Percentiles rank a stretch among this genome's conserved stretches.
Evolutionary conservation across 1,284 basidiomycete species (phyloP).

Genomic region (Microbotryum intermedium): DNA sequence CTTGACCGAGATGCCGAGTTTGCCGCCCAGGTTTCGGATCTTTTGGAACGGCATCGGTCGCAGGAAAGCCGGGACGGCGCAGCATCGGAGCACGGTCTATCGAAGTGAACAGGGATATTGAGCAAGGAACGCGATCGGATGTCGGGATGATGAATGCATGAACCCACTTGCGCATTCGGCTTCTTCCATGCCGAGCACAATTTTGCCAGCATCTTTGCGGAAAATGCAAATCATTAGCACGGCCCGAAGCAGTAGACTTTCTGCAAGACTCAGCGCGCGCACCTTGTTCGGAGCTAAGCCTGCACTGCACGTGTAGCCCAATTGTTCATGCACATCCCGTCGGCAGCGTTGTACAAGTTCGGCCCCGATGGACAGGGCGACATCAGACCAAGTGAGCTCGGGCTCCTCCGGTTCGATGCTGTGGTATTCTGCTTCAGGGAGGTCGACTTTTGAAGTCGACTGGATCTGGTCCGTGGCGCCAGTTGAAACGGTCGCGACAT

Average conservation of each 20-base stretch:
- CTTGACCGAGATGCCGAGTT: constrained; percentile 79
- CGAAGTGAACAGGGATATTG: constrained; percentile 17
- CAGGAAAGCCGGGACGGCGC: constrained; percentile 74
- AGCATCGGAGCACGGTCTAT: constrained; percentile 69
- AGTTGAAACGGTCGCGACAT: background rate
- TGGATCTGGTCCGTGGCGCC: too few relatives aligned
- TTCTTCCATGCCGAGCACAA: constrained; percentile 83
- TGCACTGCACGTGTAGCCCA: constrained; percentile 93
- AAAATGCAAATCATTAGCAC: constrained; percentile 32
- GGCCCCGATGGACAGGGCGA: constrained; percentile 79
- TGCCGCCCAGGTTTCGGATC: constrained; percentile 93
- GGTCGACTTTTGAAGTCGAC: too few relatives aligned
- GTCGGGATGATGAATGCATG: background rate
- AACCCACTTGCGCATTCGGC: constrained; percentile 64
- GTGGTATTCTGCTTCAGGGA: background rate
- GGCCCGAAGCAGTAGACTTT: constrained; percentile 10
- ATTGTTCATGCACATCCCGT: constrained; percentile 53
- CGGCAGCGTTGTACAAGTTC: constrained; percentile 66
- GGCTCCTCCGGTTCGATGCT: constrained; percentile 6
- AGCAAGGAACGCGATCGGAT: background rate
- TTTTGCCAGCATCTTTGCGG: constrained; percentile 44
- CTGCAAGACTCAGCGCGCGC: constrained; percentile 12
- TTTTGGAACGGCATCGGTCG: constrained; percentile 77
- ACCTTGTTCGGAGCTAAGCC: constrained; percentile 93
- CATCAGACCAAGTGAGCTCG: constrained; percentile 73